Evolutionary conservation across 305 asterid species (phyloP), one percentile per base, ranked within the genome.

Genomic region (Fraxinus sp.): DNA sequence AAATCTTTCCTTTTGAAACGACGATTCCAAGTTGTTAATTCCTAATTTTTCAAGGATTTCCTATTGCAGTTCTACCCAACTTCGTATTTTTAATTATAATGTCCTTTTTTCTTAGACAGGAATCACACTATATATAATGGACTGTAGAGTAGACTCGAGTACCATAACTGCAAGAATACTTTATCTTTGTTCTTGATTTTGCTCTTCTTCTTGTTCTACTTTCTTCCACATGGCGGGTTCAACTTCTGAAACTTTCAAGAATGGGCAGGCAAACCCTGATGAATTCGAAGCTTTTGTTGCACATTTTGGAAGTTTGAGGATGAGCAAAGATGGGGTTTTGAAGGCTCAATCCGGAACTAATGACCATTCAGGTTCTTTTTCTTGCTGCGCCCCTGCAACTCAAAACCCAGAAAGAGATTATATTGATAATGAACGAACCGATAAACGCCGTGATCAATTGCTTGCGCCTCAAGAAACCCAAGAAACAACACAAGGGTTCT

Each of bases 201-300:
- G 24, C 16, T 14, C 39, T 70, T 70, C 16, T 9, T 64, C 13
- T 24, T 64, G 72, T 11, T 22, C 28, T 7, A 18, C 32, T 62
- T 81, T 71, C 32, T 62, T 44, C 77, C 46, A 26, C 86, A 79
- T 79, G 83, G 80, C 35, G 18, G 11, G 0, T 30, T 41, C 35
- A 72, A 22, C 22, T 79, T 78, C 83, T 74, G 9, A 79, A 30
- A 14, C 66, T 3, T 37, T 66, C 76, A 57, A 26, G 1, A 49
- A 74, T 52, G 18, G 30, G 30, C 30, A 26, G 30, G 30, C 30
- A 26, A 26, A 26, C 30, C 30, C 30, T 26, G 30, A 26, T 26
- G 30, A 20, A 10, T 36, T 7, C 7, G 26, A 59, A 14, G 57
- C 37, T 32, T 44, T 71, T 11, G 5, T 57, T 57, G 26, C 32